phyloP scores from a whole-genome alignment of 73 alveolate species.

The Tetrahymena malaccensis region DNA sequence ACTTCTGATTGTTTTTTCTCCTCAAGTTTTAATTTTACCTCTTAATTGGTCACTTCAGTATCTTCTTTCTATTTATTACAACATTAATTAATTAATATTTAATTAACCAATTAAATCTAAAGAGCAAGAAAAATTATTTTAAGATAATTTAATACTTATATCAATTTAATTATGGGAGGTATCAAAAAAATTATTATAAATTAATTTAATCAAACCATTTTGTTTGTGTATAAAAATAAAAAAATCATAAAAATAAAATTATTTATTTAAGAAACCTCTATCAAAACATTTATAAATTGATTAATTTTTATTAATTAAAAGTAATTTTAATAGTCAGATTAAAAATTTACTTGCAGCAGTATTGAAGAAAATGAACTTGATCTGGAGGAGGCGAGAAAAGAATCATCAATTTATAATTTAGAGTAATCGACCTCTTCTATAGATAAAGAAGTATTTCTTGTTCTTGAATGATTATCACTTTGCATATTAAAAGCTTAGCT shows the following conservation, averaged over 20 bases:
- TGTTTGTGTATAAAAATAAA: no score
- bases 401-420: neutral
- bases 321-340: neutral
- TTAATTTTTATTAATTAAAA: neutral
- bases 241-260: no score
- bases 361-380: neutral
- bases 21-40: neutral
- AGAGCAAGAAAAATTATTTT: no score
- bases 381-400: neutral
- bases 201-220: no score
- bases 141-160: no score
- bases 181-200: no score
- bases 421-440: neutral
- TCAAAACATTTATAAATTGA: neutral
- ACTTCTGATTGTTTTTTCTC: neutral
- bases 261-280: neutral
- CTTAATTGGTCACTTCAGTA: no score
- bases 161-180: no score
- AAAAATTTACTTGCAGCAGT: neutral
- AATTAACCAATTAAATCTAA: neutral
- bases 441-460: neutral
- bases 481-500: neutral
- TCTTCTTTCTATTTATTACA: no score
- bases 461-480: neutral
- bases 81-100: neutral